Base-by-base conservation (phyloP, 148 eudicot species). In the Vaccinium macrocarpon region DNA sequence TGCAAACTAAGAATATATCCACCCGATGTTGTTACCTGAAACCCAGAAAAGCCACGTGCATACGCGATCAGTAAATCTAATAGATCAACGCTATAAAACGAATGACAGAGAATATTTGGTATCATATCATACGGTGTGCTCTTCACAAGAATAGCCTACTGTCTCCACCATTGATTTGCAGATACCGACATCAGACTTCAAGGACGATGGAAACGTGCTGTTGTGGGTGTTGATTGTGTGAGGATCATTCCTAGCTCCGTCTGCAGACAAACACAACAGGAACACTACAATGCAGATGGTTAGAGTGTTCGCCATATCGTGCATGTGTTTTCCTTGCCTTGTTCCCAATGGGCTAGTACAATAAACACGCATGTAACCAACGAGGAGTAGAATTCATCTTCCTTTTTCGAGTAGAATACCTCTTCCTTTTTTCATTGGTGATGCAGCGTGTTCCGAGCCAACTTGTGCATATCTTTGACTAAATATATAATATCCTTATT, bases 1-100 rank as follows among this genome's bases (percentile, higher is more conserved):
- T 88, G 90, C 79, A 91, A 2, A 62, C 91, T 82, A 11, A 91
- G 91, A 9, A 91, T 87, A 81, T 86, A 91, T 51, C 93, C 91
- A 83, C 89, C 91, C 25, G 81, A 51, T 14, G 93, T 90, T 57
- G 88, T 88, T 42, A 88, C 90, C 90, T 88, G 72, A 66, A 64
- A 81, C 42, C 35, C 76, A 76, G 27, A 2, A 71, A 79, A 79
- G 23, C 27, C 70, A 56, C 3, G 8, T 27, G 27, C 3, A 13
- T 23, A 72, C 35, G 16, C 16, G 1, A 77, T 71, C 64, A 21
- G 29, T 71, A 52, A 82, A 82, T 82, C 29, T 14, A 21, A 68
- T 42, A 68, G 15, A 14, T 49, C 6, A 19, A 50, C 5, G 3
- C 12, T 70, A 13, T 4, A 68, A 29, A 27, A 27, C 3, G 25